Percentiles rank a stretch among this genome's conserved stretches.
phyloP scores from a whole-genome alignment of 176 grass and related monocot species.

The Areca catechu region DNA sequence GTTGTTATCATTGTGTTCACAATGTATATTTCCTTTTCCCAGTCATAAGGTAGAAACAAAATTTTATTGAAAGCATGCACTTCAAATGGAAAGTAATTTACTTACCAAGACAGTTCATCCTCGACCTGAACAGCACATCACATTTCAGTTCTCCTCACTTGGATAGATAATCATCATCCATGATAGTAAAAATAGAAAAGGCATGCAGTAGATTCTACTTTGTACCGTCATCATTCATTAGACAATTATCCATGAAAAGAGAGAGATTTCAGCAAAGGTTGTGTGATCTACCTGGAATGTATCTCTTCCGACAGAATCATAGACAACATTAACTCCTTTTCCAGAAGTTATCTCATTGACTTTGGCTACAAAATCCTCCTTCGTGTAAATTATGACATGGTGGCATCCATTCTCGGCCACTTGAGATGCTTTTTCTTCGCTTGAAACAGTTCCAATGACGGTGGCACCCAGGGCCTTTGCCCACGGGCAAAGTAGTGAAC shows the following conservation, averaged over 20 bases:
- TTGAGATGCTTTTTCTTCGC: constrained; percentile 65
- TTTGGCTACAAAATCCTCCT: constrained; percentile 66
- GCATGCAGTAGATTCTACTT: no score
- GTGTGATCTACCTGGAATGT: constrained; percentile 53
- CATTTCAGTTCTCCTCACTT: background rate
- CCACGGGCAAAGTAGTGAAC: constrained; percentile 91
- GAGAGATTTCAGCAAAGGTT: background rate
- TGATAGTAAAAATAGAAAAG: no score
- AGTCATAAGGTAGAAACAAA: background rate
- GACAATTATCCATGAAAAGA: no score
- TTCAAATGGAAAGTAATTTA: no score
- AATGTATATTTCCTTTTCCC: no score
- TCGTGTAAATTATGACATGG: constrained; percentile 66
- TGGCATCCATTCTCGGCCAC: constrained; percentile 68
- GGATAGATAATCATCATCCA: no score
- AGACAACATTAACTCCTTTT: constrained; percentile 75
- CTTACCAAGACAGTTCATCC: no score
- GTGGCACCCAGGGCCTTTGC: constrained; percentile 78
- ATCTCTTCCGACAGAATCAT: constrained; percentile 94
- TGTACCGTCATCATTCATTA: no score
- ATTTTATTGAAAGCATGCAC: background rate
- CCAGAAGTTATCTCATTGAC: constrained; percentile 73
- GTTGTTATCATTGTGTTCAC: no score
- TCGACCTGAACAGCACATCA: background rate
- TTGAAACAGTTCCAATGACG: constrained; percentile 87